Conservation (phyloP, 768 basidiomycete genomes). For the Neoboletus brunneissimus region DNA sequence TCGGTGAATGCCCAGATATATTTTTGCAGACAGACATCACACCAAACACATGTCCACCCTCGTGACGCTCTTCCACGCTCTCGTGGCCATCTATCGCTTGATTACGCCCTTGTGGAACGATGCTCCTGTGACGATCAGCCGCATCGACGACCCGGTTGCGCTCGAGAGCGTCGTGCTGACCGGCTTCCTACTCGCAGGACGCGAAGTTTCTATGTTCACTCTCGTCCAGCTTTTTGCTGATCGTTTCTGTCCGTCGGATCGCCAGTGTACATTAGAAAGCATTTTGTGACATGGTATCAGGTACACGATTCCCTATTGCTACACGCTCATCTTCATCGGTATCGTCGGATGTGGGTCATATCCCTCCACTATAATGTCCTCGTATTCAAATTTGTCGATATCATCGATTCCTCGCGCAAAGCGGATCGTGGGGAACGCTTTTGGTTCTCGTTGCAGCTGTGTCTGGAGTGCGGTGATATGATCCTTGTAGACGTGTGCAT, state of each 20-base stretch:
- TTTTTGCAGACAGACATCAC: constrained; percentile 1
- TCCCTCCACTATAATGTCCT: constrained; percentile 84
- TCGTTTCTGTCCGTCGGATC: neutral
- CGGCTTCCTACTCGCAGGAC: too few species aligned
- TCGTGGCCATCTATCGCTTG: too few species aligned
- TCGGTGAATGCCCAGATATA: neutral
- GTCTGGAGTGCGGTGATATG: constrained; percentile 84
- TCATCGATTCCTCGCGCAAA: constrained; percentile 66
- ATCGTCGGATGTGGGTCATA: constrained; percentile 83
- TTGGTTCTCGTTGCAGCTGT: constrained; percentile 78
- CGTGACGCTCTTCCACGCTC: neutral
- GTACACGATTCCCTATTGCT: constrained; percentile 1
- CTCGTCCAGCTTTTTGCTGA: neutral
- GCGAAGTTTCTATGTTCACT: constrained; percentile 27
- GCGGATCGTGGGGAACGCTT: constrained; percentile 75
- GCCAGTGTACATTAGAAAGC: neutral
- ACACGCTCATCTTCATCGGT: constrained; percentile 96
- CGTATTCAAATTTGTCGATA: constrained; percentile 77
- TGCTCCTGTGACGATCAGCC: too few species aligned
- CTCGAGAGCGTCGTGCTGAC: too few species aligned
- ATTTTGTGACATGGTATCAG: constrained; percentile 3
- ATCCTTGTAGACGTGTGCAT: constrained; percentile 94
- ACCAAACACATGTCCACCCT: constrained; percentile 2
- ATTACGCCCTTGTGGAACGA: too few species aligned
- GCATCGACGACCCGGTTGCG: too few species aligned